These are phyloP conservation scores for Candida vaughaniae DNA, from an alignment of 805 yeast species.

Conservation along the genomic window DNA sequence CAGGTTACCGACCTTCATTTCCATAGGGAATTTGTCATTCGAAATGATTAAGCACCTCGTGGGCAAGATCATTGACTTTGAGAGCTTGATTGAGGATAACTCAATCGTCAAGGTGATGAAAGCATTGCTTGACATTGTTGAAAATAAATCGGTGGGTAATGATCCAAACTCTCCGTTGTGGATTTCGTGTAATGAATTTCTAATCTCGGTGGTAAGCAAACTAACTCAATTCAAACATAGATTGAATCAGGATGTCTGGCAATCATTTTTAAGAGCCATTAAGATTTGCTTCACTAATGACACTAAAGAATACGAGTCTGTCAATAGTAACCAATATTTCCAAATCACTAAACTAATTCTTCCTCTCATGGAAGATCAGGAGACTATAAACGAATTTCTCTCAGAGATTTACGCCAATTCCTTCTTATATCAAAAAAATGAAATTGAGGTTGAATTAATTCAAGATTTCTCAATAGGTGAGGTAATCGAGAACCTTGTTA, in stretches of 20 bases:
- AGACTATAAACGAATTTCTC: conserved; percentile 43
- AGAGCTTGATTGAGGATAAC: conserved; percentile 42
- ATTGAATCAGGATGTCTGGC: conserved; percentile 34
- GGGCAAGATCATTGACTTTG: conserved; percentile 24
- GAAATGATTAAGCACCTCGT: conserved; percentile 40
- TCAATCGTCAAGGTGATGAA: conserved; percentile 45
- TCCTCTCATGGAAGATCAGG: conserved; percentile 12
- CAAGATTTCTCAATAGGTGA: conserved; percentile 28
- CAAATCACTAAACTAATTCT: conserved; percentile 9
- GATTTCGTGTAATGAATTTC: conserved; percentile 48
- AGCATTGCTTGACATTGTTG: conserved; percentile 54
- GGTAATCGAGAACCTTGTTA: conserved; percentile 36
- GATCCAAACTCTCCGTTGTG: conserved; percentile 44
- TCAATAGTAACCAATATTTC: conserved; percentile 44
- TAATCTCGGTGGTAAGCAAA: conserved; percentile 33
- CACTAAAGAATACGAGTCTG: conserved; percentile 33
- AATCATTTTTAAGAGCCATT: conserved; percentile 39
- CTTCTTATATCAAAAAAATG: conserved; percentile 57
- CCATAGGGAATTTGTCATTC: conserved; percentile 52
- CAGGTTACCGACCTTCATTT: conserved; percentile 63
- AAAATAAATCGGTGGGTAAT: conserved; percentile 38
- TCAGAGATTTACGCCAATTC: conserved; percentile 57
- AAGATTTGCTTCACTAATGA: conserved; percentile 38
- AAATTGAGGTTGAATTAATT: conserved; percentile 41
- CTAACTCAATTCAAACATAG: conserved; percentile 16